phyloP scores from a whole-genome alignment of 495 filamentous ascomycete genomes.

The Annulohypoxylon nitens region DNA sequence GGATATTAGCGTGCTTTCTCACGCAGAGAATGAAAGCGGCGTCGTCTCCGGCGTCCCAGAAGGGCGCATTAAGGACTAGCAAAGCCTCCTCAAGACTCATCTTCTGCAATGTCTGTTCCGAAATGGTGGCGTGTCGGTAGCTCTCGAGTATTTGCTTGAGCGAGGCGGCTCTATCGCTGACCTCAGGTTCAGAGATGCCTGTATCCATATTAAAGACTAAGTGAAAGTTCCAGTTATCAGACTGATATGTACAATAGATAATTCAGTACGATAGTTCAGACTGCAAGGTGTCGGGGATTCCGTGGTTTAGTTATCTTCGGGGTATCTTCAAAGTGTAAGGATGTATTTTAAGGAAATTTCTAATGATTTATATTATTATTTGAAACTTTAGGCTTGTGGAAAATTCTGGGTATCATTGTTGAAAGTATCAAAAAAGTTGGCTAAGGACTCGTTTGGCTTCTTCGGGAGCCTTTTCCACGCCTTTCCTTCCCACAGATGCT shows the following conservation, averaged over 20 bases:
- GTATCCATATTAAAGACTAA: not conserved
- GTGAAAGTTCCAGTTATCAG: not conserved
- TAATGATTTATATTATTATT: constrained; percentile 2
- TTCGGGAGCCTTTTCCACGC: constrained; percentile 66
- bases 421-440: constrained; percentile 76
- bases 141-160: not conserved
- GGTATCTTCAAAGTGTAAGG: not conserved
- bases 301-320: not conserved
- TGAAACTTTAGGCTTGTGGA: not conserved
- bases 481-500: constrained; percentile 66
- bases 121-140: not conserved
- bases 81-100: constrained; percentile 19
- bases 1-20: not conserved
- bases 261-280: not conserved
- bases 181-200: not conserved
- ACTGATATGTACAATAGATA: not conserved
- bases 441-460: constrained; percentile 82
- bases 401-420: constrained; percentile 47
- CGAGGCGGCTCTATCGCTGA: not conserved
- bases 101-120: not conserved
- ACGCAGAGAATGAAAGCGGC: not conserved
- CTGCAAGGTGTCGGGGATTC: not conserved
- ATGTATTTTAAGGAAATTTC: not conserved
- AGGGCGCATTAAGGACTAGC: not conserved
- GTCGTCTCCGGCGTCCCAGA: not conserved